Conservation (phyloP, 2,329 filamentous ascomycete species). For the Nemania sp. region DNA sequence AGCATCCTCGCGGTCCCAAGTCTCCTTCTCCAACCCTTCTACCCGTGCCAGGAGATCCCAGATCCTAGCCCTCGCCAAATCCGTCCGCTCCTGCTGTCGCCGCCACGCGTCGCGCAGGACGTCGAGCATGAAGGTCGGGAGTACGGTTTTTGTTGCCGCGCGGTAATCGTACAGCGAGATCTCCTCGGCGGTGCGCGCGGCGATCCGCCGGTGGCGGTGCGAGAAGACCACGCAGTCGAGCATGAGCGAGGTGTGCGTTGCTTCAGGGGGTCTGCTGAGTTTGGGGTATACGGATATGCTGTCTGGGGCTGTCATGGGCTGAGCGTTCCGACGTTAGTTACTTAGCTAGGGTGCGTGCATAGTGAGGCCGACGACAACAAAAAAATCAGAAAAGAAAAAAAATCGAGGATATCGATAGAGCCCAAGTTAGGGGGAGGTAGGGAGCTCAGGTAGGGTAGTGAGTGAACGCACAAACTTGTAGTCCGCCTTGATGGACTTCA, state of each 20-base stretch:
- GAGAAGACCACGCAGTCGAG: slow-evolving; percentile 71
- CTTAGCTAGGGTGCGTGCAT: no score
- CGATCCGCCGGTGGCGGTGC: slow-evolving; percentile 70
- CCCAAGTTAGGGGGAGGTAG: not conserved
- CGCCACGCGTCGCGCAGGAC: slow-evolving; percentile 62
- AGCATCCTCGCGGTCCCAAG: slow-evolving; percentile 73
- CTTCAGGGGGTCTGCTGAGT: slow-evolving; percentile 57
- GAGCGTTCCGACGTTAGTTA: slow-evolving; percentile 10
- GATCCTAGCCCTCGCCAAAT: slow-evolving; percentile 56
- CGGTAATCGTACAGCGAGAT: slow-evolving; percentile 78
- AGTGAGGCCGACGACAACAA: no score
- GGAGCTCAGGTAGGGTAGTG: not conserved
- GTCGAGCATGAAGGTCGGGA: slow-evolving; percentile 64
- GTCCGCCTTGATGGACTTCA: slow-evolving; percentile 78
- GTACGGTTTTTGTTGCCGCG: slow-evolving; percentile 55
- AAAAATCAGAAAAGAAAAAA: not conserved
- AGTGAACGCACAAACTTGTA: slow-evolving; percentile 80
- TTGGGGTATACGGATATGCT: slow-evolving; percentile 83
- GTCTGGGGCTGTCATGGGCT: slow-evolving; percentile 86
- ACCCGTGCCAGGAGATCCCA: slow-evolving; percentile 60
- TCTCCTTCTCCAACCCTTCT: slow-evolving; percentile 66
- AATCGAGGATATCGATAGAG: not conserved
- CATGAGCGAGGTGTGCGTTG: slow-evolving; percentile 54
- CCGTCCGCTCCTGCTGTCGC: slow-evolving; percentile 63
- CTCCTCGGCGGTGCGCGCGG: slow-evolving; percentile 76